These are phyloP conservation scores for Amanita muscaria DNA, from an alignment of 768 basidiomycete genomes.

Conservation along the genomic window DNA sequence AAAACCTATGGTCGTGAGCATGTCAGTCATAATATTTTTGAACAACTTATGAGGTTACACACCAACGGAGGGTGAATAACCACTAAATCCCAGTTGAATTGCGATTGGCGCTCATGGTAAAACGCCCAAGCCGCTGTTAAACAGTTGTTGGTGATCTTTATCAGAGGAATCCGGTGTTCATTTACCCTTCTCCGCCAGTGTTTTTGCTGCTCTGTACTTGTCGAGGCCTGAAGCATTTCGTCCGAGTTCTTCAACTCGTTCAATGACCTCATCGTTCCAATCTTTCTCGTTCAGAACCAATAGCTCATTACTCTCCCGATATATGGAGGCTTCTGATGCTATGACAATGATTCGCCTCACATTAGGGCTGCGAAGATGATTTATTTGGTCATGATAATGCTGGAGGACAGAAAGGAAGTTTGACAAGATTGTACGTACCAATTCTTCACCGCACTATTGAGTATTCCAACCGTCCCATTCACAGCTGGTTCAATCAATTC, in stretches of 20 bases:
- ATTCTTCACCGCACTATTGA: constrained; percentile 48
- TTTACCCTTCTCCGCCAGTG: constrained; percentile 50
- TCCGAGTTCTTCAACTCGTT: constrained; percentile 40
- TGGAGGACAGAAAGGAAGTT: not conserved
- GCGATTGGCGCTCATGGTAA: constrained; percentile 31
- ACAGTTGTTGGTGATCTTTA: not conserved
- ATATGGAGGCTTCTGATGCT: constrained; percentile 47
- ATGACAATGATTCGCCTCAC: constrained; percentile 67
- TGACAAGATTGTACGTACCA: constrained; percentile 24
- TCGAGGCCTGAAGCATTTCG: constrained; percentile 25
- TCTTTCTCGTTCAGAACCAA: constrained; percentile 37
- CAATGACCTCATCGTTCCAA: constrained; percentile 52
- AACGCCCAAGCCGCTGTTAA: constrained; percentile 34
- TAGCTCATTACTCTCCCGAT: constrained; percentile 17
- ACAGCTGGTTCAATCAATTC: constrained; percentile 67
- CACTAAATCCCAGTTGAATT: constrained; percentile 42
- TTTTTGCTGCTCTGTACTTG: constrained; percentile 59
- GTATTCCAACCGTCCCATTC: constrained; percentile 54
- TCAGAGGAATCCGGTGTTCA: too few species aligned
- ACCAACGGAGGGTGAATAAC: constrained; percentile 49
- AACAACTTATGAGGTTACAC: constrained; percentile 11
- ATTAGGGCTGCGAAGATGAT: constrained; percentile 13
- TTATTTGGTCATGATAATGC: too few species aligned
- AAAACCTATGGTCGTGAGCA: constrained; percentile 17
- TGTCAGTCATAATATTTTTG: too few species aligned